Evolutionary conservation across 2,329 filamentous ascomycete species (phyloP).

Genomic region (Chaetomium olivaceum): DNA sequence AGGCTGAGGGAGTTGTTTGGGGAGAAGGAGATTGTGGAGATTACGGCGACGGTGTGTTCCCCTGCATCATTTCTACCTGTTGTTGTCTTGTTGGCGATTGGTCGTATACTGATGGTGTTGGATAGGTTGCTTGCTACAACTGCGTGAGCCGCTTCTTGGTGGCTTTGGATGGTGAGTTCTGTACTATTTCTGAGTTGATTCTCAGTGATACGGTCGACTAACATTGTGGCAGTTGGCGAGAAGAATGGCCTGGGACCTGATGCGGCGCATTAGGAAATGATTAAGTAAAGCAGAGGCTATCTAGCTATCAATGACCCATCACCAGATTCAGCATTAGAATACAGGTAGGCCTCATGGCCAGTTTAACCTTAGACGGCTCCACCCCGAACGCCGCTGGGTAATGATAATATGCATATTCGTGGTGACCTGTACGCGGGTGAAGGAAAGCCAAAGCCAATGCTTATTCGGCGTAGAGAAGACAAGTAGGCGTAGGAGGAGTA

Average conservation of each 20-base stretch:
- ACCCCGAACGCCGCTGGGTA: neutral
- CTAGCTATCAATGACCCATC: neutral
- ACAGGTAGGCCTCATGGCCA: neutral
- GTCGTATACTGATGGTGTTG: conserved; percentile 8
- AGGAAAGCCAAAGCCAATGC: neutral
- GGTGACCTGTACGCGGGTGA: neutral
- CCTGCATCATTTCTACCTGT: neutral
- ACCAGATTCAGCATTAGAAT: neutral
- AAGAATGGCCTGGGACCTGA: conserved; percentile 55
- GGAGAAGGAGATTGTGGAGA: conserved; percentile 75
- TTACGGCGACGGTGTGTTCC: conserved; percentile 67
- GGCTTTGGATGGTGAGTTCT: conserved; percentile 68
- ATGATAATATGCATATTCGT: neutral
- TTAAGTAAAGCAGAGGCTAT: neutral
- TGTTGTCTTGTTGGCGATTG: neutral
- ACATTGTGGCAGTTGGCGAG: conserved; percentile 53
- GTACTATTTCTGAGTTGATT: conserved; percentile 51
- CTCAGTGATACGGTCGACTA: conserved; percentile 27
- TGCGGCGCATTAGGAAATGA: conserved; percentile 39
- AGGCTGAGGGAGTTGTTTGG: conserved; percentile 61
- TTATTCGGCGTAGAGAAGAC: neutral
- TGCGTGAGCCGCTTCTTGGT: conserved; percentile 83
- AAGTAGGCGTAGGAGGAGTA: neutral
- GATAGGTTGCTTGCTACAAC: conserved; percentile 71
- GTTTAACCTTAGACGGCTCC: neutral